Evolutionary conservation across 306 rosid genomes (phyloP), one percentile per base, ranked within the genome.

Genomic region (Cucurbita ficifolia): DNA sequence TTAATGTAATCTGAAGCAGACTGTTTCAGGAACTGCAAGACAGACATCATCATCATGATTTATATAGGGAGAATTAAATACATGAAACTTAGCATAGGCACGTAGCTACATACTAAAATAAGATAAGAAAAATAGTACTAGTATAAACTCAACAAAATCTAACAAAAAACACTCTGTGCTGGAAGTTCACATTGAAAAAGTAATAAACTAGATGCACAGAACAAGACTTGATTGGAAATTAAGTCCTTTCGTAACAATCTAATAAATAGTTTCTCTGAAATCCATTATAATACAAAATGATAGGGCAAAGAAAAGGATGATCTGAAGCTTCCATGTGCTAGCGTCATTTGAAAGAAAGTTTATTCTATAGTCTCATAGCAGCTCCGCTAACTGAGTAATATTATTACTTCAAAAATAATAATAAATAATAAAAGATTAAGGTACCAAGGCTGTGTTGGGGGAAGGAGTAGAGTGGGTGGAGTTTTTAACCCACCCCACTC

Each of bases 1-100:
- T 83, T 79, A 60, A 87, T 82, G 78, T 86, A 88, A 81, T 95
- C 97, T 55, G 88, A 76, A 55, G 90, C 96, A 58, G 97, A 83
- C 86, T 88, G 96, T 64, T 84, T 88, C 76, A 95, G 92, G 83
- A 89, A 84, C 99, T 91, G 97, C 82, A 82, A 80, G 54, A 84
- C 56, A 60, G 22, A 76, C 70, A 77, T 54, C 73, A 42, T 68
- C 51, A 72, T 86, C 82, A 86, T 77, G 82, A 77, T 70, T 75
- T 55, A 55, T 75, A 77, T 29, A 19, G 40, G 56, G 16, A 63
- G 51, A 52, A 58, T 53, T 60, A 79, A 79, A 53, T 70, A 19
- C 49, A 49, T 52, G 55, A 57, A 59, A 59, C 24, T 16, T 24
- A 36, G 53, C 56, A 58, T 10, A 61, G 61, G 42, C 17, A 62